Conservation (phyloP, 2,329 filamentous ascomycete species). For the Monosporascus sp. region DNA sequence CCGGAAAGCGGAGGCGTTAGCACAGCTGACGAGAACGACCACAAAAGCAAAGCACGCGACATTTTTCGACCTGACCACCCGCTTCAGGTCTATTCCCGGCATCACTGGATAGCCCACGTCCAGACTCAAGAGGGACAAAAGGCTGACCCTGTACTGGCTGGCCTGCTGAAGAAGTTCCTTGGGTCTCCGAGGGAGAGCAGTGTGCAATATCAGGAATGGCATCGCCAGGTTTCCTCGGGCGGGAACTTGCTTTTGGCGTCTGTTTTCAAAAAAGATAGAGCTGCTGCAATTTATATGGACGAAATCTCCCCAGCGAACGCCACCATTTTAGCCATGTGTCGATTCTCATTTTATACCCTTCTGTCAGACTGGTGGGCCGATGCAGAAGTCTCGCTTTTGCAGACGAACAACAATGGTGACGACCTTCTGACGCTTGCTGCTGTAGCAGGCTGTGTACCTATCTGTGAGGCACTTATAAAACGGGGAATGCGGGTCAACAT, state of each 20-base stretch:
- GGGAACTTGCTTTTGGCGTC: neutral
- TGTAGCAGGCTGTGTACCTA: neutral
- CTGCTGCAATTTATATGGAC: no score
- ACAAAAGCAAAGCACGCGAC: neutral
- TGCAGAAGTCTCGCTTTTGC: neutral
- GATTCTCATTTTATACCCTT: slow-evolving; percentile 2
- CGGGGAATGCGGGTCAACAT: neutral
- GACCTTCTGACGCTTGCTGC: slow-evolving; percentile 1
- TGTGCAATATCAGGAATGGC: slow-evolving; percentile 4
- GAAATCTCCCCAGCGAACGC: neutral
- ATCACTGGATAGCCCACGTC: slow-evolving; percentile 4
- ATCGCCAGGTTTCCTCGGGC: neutral
- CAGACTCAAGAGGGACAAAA: slow-evolving; percentile 3
- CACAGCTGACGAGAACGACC: no score
- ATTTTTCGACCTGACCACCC: neutral
- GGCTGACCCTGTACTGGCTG: neutral
- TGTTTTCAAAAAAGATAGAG: neutral
- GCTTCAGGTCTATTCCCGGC: slow-evolving; percentile 1
- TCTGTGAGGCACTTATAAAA: slow-evolving; percentile 1
- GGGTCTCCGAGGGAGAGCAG: slow-evolving; percentile 1
- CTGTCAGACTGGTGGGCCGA: slow-evolving; percentile 4
- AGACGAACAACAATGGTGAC: neutral
- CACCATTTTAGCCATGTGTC: slow-evolving; percentile 1
- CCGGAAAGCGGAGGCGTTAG: neutral
- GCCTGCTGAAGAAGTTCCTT: slow-evolving; percentile 5